These are phyloP conservation scores for Penicillium capsulatum DNA, from an alignment of 2,329 filamentous ascomycete species.

Conservation along the genomic window DNA sequence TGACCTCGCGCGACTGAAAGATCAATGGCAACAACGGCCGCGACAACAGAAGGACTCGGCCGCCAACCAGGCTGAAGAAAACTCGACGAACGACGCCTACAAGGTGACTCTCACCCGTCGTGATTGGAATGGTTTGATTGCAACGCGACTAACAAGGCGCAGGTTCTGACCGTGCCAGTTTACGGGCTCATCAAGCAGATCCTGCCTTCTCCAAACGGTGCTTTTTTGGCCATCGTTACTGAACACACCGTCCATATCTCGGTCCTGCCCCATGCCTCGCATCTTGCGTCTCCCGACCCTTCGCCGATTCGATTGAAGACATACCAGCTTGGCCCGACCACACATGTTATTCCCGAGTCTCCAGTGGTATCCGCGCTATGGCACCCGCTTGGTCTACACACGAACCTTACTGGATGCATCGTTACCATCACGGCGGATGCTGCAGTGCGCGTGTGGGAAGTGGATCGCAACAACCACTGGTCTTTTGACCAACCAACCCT, in stretches of 20 bases:
- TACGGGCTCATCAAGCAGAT: slow-evolving; percentile 82
- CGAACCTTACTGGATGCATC: slow-evolving; percentile 65
- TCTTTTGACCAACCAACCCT: slow-evolving; percentile 81
- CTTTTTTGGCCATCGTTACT: slow-evolving; percentile 80
- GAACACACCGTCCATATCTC: slow-evolving; percentile 84
- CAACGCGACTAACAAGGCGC: slow-evolving; percentile 5
- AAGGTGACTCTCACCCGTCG: slow-evolving; percentile 21
- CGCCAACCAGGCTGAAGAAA: slow-evolving; percentile 17
- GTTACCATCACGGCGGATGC: slow-evolving; percentile 87
- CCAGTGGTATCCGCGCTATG: slow-evolving; percentile 77
- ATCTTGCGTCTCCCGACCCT: slow-evolving; percentile 65
- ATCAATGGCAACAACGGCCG: slow-evolving; percentile 46
- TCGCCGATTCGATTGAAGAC: slow-evolving; percentile 74
- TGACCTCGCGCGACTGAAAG: slow-evolving; percentile 76
- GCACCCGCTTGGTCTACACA: slow-evolving; percentile 78
- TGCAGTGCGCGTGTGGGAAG: slow-evolving; percentile 83
- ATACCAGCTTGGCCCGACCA: slow-evolving; percentile 87
- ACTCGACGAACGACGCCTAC: slow-evolving; percentile 29
- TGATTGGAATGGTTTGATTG: background rate
- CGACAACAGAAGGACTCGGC: slow-evolving; percentile 29
- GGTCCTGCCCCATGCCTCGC: slow-evolving; percentile 73
- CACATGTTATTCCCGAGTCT: slow-evolving; percentile 81
- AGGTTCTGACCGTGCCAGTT: slow-evolving; percentile 74
- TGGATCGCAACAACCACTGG: slow-evolving; percentile 77
- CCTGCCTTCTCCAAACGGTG: slow-evolving; percentile 73